Conservation (phyloP, 2,329 filamentous ascomycete genomes). For the Emmonsia crescens region DNA sequence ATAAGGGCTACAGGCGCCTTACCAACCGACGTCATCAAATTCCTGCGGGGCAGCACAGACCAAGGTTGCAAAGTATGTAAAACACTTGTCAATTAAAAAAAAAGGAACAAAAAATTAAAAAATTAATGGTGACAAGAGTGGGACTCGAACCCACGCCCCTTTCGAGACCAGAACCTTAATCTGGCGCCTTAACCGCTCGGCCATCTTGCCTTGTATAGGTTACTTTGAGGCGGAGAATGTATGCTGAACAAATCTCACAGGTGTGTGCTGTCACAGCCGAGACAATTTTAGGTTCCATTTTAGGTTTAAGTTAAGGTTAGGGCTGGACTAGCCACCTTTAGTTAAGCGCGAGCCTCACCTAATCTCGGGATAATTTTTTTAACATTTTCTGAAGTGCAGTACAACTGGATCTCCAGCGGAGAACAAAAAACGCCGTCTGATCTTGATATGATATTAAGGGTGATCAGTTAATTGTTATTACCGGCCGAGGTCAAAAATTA, state of each 20-base stretch:
- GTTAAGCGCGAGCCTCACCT: too few relatives aligned
- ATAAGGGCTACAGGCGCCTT: neutral
- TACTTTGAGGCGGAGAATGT: neutral
- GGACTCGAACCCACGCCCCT: constrained; percentile 2
- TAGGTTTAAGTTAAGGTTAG: neutral
- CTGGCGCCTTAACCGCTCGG: constrained; percentile 2
- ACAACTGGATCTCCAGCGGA: too few relatives aligned
- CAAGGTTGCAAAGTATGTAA: neutral
- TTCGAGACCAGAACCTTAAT: constrained; percentile 3
- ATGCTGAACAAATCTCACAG: neutral
- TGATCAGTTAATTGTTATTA: too few relatives aligned
- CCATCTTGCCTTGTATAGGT: neutral
- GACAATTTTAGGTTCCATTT: neutral
- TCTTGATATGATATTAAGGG: too few relatives aligned
- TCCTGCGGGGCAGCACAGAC: neutral
- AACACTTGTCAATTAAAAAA: neutral
- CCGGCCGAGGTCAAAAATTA: neutral
- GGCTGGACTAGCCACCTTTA: neutral
- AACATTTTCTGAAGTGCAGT: too few relatives aligned
- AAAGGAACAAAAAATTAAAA: neutral
- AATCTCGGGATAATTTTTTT: too few relatives aligned
- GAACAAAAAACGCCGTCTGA: too few relatives aligned
- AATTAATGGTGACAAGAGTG: neutral
- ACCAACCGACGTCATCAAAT: neutral
- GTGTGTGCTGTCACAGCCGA: neutral